phyloP scores from a whole-genome alignment of 2,329 filamentous ascomycete species.

The Plenodomus lindquistii region DNA sequence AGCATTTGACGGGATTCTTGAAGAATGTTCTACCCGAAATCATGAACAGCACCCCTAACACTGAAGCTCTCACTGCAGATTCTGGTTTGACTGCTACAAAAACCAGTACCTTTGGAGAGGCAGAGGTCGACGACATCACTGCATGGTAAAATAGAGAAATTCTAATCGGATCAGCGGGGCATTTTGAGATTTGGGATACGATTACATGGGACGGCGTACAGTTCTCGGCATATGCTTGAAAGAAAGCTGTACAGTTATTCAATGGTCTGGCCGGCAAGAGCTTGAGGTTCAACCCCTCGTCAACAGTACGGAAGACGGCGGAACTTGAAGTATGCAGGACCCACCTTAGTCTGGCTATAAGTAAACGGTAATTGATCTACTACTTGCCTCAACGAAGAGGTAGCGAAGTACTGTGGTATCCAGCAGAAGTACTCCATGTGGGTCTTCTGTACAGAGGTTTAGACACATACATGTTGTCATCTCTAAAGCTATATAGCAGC shows the following conservation, averaged over 20 bases:
- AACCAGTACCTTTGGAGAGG: conserved; percentile 91
- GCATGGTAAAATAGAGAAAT: conserved; percentile 67
- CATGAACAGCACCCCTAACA: conserved; percentile 63
- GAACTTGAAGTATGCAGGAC: not conserved
- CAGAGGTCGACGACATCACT: conserved; percentile 94
- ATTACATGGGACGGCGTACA: conserved; percentile 26
- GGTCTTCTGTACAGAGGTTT: too few relatives aligned
- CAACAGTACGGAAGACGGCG: not conserved
- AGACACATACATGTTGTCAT: too few relatives aligned
- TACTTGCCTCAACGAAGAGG: too few relatives aligned
- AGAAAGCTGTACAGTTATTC: conserved; percentile 37
- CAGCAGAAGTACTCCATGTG: too few relatives aligned
- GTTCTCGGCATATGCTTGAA: conserved; percentile 46
- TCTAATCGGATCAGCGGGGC: conserved; percentile 32
- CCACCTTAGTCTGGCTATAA: too few relatives aligned
- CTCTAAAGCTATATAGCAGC: too few relatives aligned
- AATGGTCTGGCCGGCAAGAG: conserved; percentile 20
- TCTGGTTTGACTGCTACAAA: conserved; percentile 67
- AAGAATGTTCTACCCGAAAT: conserved; percentile 83
- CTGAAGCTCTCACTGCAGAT: conserved; percentile 46
- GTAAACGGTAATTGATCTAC: too few relatives aligned
- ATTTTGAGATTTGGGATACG: conserved; percentile 17
- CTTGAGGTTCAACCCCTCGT: conserved; percentile 44
- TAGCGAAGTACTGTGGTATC: too few relatives aligned
- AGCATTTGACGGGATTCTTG: conserved; percentile 81